A percentile compares a stretch with the other conserved stretches of the same genome.
phyloP scores from a whole-genome alignment of 768 basidiomycete genomes.

The Lactarius hengduanensis region DNA sequence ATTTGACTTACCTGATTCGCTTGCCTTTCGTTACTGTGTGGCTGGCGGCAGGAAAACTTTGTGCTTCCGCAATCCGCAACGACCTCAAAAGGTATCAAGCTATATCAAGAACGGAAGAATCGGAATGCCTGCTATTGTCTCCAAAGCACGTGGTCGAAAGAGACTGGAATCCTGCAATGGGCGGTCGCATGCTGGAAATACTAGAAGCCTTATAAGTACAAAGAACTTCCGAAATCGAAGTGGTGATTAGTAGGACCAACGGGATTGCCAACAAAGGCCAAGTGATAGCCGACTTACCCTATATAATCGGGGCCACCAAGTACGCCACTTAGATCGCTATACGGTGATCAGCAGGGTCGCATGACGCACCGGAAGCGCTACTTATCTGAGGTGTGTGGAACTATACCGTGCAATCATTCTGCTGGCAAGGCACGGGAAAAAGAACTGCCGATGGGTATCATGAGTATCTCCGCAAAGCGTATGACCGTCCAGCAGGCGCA shows the following conservation, averaged over 20 bases:
- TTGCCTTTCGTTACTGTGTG: too few relatives aligned
- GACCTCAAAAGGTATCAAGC: not conserved
- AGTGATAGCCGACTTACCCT: not conserved
- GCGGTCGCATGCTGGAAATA: not conserved
- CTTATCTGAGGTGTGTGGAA: too few relatives aligned
- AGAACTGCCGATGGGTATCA: not conserved
- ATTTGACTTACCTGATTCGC: too few relatives aligned
- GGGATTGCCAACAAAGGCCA: not conserved
- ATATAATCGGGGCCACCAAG: not conserved
- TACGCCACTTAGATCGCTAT: not conserved
- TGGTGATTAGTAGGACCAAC: conserved; percentile 13
- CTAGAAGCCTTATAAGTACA: not conserved
- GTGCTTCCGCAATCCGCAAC: not conserved
- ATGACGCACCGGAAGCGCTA: not conserved
- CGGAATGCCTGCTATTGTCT: not conserved
- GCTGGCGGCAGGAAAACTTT: too few relatives aligned
- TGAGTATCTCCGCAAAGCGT: not conserved
- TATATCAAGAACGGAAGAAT: not conserved
- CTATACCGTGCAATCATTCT: too few relatives aligned
- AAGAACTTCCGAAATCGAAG: not conserved
- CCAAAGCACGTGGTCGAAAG: not conserved
- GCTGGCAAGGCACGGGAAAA: not conserved
- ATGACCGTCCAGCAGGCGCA: not conserved
- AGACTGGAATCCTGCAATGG: not conserved
- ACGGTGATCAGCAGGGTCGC: not conserved